These are phyloP conservation scores for Gypsophila paniculata DNA, from an alignment of 179 eudicot species.

Conservation along the genomic window DNA sequence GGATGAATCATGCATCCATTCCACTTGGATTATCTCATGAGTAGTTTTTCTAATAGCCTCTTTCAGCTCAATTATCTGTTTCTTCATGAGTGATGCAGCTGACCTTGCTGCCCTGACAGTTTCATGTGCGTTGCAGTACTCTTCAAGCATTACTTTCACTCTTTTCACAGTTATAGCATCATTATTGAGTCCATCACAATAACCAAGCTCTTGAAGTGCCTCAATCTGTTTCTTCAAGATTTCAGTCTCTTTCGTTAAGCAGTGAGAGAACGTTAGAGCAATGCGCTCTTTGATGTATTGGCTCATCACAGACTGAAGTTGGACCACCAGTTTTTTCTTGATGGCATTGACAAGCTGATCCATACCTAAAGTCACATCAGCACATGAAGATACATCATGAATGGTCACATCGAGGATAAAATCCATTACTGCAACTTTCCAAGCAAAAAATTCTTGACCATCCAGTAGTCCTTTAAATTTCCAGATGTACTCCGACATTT, in stretches of 20 bases:
- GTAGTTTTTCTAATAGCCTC: constrained; percentile 63
- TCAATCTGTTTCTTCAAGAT: constrained; percentile 44
- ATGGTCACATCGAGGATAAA: constrained; percentile 73
- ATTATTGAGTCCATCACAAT: constrained; percentile 36
- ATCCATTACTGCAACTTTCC: constrained; percentile 81
- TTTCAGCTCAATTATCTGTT: constrained; percentile 70
- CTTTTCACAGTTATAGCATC: constrained; percentile 51
- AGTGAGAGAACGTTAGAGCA: constrained; percentile 55
- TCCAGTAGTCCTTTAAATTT: constrained; percentile 54
- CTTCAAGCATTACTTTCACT: constrained; percentile 79
- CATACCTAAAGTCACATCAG: constrained; percentile 76
- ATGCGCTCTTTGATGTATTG: constrained; percentile 71
- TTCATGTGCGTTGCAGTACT: constrained; percentile 87
- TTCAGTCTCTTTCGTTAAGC: constrained; percentile 60
- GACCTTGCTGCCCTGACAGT: constrained; percentile 86
- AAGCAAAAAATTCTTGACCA: constrained; percentile 68
- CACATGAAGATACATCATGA: constrained; percentile 60
- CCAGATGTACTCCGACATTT: constrained; percentile 80
- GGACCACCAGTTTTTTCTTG: constrained; percentile 64
- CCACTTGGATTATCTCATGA: constrained; percentile 81
- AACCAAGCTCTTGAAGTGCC: constrained; percentile 35
- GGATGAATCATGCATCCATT: constrained; percentile 78
- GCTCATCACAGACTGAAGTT: constrained; percentile 58
- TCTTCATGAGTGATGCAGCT: constrained; percentile 65
- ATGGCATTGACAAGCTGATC: constrained; percentile 74